Conservation (phyloP, 148 eudicot species). For the Gaultheria prostrata region DNA sequence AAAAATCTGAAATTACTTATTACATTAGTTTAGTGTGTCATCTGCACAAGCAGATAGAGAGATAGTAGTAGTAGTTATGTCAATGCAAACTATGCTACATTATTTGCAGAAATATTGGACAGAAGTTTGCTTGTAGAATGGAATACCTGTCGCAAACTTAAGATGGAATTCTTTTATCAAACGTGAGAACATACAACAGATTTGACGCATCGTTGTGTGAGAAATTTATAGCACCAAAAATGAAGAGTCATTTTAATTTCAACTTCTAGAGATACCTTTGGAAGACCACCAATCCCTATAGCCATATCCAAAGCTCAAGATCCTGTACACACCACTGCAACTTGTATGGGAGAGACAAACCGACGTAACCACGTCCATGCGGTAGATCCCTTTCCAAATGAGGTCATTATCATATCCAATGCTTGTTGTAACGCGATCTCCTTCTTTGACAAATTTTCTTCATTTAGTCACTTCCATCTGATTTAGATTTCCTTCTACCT, state of each 20-base stretch:
- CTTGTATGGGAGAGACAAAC: conserved; percentile 46
- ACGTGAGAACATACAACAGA: background rate
- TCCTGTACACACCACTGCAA: conserved; percentile 91
- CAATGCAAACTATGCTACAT: too few relatives aligned
- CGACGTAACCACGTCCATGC: conserved; percentile 82
- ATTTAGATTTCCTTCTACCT: conserved; percentile 74
- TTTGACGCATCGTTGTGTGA: background rate
- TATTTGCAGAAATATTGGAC: background rate
- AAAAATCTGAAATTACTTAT: too few relatives aligned
- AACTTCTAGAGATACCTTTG: conserved; percentile 60
- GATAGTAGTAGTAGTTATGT: too few relatives aligned
- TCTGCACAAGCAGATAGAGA: too few relatives aligned
- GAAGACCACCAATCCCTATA: conserved; percentile 89
- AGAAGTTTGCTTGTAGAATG: background rate
- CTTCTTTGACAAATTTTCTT: conserved; percentile 70
- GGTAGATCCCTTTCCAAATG: conserved; percentile 93
- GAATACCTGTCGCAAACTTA: background rate
- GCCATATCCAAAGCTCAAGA: conserved; percentile 85
- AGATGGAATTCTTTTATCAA: background rate
- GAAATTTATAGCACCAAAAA: background rate
- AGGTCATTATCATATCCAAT: conserved; percentile 68
- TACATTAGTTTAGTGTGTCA: too few relatives aligned
- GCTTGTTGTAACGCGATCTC: conserved; percentile 83
- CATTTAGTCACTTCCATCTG: conserved; percentile 83
- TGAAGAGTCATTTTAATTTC: background rate